Conservation (phyloP, 2,329 filamentous ascomycete species). For the Pseudocercospora crystallina region DNA sequence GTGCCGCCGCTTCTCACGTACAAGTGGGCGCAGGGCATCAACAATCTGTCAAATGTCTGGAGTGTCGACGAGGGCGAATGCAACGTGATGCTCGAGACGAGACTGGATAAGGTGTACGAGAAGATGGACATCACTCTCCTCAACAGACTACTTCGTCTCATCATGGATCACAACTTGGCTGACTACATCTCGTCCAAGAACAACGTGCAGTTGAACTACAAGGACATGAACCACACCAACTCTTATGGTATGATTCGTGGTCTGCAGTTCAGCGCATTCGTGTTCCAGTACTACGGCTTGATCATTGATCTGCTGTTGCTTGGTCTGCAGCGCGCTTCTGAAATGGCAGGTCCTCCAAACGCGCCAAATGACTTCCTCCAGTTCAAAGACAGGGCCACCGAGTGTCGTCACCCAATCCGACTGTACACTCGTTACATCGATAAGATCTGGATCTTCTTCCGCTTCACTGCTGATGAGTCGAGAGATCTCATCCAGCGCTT, state of each 20-base stretch:
- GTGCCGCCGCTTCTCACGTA: constrained; percentile 92
- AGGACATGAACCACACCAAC: constrained; percentile 99
- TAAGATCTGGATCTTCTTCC: constrained; percentile 96
- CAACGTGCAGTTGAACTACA: constrained; percentile 98
- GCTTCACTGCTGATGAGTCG: constrained; percentile 91
- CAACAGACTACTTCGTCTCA: constrained; percentile 86
- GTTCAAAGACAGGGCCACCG: constrained; percentile 89
- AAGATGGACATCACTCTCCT: constrained; percentile 97
- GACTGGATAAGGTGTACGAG: constrained; percentile 98
- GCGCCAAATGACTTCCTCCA: constrained; percentile 97
- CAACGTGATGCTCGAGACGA: constrained; percentile 97
- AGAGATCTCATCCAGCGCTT: constrained; percentile 95
- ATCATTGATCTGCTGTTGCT: constrained; percentile 91
- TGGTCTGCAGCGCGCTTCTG: constrained; percentile 91
- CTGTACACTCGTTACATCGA: constrained; percentile 98
- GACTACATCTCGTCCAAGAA: constrained; percentile 99
- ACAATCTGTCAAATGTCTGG: constrained; percentile 95
- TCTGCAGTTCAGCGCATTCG: constrained; percentile 95
- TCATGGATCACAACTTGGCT: constrained; percentile 99
- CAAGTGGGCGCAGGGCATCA: constrained; percentile 99
- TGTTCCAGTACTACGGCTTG: constrained; percentile 97
- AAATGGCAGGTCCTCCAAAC: constrained; percentile 91
- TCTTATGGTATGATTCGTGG: constrained; percentile 98
- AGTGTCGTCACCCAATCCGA: constrained; percentile 90
- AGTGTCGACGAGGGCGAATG: constrained; percentile 91